A percentile compares a stretch with the other conserved stretches of the same genome.
Evolutionary conservation across 495 filamentous ascomycete genomes (phyloP).

Genomic region (Endocarpon pusillum): DNA sequence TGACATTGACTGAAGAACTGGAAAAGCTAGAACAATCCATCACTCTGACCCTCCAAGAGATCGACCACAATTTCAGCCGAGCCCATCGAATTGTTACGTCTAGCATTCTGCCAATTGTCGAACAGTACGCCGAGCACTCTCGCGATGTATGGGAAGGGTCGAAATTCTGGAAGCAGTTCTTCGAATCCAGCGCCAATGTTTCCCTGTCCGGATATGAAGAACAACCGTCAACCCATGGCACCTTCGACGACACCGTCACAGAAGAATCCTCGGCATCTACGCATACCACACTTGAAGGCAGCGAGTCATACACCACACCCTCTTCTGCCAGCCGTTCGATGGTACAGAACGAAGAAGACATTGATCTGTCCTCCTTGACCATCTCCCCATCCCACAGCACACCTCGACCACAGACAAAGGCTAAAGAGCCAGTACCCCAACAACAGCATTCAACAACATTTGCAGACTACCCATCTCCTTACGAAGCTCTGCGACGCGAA

Average conservation of each 20-base stretch:
- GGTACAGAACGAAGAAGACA: conserved; percentile 27
- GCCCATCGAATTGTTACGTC: conserved; percentile 92
- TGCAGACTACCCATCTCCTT: conserved; percentile 50
- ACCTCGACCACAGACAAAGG: conserved; percentile 32
- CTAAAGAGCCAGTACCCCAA: conserved; percentile 13
- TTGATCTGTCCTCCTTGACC: conserved; percentile 33
- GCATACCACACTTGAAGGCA: conserved; percentile 25
- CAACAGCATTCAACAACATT: conserved; percentile 27
- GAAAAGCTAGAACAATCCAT: conserved; percentile 95
- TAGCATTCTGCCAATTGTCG: conserved; percentile 84
- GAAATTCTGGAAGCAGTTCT: conserved; percentile 99
- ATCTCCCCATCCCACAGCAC: conserved; percentile 34
- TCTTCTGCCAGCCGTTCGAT: conserved; percentile 13
- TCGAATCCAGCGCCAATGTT: conserved; percentile 93
- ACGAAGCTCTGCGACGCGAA: conserved; percentile 45
- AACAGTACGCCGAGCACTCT: conserved; percentile 89
- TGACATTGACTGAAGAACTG: conserved; percentile 83
- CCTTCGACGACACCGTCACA: conserved; percentile 31
- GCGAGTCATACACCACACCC: conserved; percentile 21
- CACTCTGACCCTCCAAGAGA: conserved; percentile 93
- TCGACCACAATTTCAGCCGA: conserved; percentile 94
- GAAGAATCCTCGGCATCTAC: conserved; percentile 34
- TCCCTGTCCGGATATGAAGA: conserved; percentile 95
- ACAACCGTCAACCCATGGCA: conserved; percentile 29
- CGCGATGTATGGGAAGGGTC: conserved; percentile 92